Base-by-base conservation (phyloP, 257 asterid species). In the Pogostemon cablin region DNA sequence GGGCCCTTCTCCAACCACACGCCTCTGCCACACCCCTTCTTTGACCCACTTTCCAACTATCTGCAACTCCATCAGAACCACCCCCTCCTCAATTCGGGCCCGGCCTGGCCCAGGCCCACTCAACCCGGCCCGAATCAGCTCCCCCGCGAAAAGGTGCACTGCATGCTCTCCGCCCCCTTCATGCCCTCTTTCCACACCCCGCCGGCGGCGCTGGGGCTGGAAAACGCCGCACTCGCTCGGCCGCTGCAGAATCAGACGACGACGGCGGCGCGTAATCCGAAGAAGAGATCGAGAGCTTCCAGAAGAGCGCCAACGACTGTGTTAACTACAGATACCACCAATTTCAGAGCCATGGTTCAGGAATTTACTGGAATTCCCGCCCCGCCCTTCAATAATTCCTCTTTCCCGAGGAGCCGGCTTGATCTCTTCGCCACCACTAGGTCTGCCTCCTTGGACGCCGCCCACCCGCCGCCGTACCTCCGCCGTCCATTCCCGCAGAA, bases 311-410 rank as follows among this genome's bases (percentile, higher is more conserved):
- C 97, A 15, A 93, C 98, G 0, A 93, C 97, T 3, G 97, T 93
- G n/a, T 78, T 93, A 48, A 90, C 97, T 0, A 93, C 98, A 0
- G 96, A 93, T 61, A 87, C 98, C 72, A 69, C 78, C 37, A 93
- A 93, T 81, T 93, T 93, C 93, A 62, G 98, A 81, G 97, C 98
- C 77, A 90, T 93, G 98, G 98, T 93, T 42, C 98, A 93, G 67
- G 96, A 93, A 71, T 93, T 93, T 68, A 93, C 98, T 2, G 97
- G 98, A 38, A 87, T 93, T 3, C 98, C 97, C 48, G 88, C 95
- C 46, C 96, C 90, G 11, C 97, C 98, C 0, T 88, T 92, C 68
- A 72, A 71, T 17, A 60, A 61, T 41, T 77, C 92, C 3, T 38
- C 84, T 20, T 86, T 82, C 65, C 77, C 78, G 7, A 75, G 89